A percentile compares a stretch with the other conserved stretches of the same genome.
Conservation (phyloP, 1,284 basidiomycete genomes). For the Porphyrellus sp. region DNA sequence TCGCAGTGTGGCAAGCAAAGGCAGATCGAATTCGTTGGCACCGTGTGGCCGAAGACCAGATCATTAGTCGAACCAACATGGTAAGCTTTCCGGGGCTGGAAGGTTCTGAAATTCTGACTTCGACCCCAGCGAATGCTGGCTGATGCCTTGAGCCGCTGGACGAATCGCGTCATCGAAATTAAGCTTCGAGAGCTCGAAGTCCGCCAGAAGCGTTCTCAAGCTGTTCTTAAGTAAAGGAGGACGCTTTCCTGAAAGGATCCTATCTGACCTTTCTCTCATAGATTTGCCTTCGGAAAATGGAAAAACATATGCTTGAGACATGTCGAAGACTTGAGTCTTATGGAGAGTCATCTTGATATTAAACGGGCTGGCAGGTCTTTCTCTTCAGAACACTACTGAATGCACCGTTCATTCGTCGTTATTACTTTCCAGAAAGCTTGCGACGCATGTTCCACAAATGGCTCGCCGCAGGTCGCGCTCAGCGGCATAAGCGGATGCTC, state of each 20-base stretch:
- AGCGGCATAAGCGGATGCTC: constrained; percentile 53
- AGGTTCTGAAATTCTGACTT: constrained; percentile 5
- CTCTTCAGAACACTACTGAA: constrained; percentile 1
- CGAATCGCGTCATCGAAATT: constrained; percentile 64
- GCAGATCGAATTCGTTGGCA: constrained; percentile 26
- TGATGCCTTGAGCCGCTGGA: constrained; percentile 56
- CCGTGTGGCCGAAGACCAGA: constrained; percentile 30
- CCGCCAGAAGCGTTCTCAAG: constrained; percentile 47
- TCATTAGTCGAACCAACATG: constrained; percentile 16
- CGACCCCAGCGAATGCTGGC: constrained; percentile 50
- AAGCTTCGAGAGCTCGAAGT: constrained; percentile 69
- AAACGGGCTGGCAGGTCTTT: constrained; percentile 62
- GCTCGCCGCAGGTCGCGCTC: constrained; percentile 55
- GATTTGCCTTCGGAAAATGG: constrained; percentile 65
- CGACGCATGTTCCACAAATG: constrained; percentile 68
- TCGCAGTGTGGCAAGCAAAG: constrained; percentile 48
- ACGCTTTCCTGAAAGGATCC: neutral
- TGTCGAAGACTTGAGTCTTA: constrained; percentile 65
- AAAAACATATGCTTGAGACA: constrained; percentile 57
- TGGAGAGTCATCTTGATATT: constrained; percentile 76
- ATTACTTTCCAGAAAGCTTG: constrained; percentile 50
- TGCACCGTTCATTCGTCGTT: neutral
- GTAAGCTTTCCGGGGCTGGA: constrained; percentile 13
- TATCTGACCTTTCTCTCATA: constrained; percentile 27
- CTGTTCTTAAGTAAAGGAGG: constrained; percentile 45